Conservation (phyloP, 805 yeast genomes). For the Metschnikowia colocasiae region DNA sequence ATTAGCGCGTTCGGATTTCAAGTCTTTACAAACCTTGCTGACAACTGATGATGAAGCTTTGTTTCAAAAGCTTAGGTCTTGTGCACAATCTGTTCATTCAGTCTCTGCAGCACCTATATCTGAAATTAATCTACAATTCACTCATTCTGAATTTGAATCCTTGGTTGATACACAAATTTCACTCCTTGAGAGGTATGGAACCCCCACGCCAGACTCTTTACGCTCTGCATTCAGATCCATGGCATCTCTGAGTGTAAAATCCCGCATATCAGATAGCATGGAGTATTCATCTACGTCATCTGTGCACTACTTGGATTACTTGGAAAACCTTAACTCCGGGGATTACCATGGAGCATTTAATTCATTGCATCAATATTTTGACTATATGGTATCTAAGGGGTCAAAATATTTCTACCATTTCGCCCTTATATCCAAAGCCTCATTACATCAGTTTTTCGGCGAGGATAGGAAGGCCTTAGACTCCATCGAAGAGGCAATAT, state of each 20-base stretch:
- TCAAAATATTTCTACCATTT: conserved; percentile 68
- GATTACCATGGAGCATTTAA: conserved; percentile 59
- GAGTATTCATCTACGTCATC: conserved; percentile 1
- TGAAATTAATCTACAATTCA: conserved; percentile 23
- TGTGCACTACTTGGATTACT: conserved; percentile 55
- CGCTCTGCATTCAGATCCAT: conserved; percentile 40
- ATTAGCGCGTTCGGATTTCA: conserved; percentile 3
- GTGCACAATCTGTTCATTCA: neutral
- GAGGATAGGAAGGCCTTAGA: conserved; percentile 65
- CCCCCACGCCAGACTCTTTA: conserved; percentile 35
- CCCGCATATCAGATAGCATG: neutral
- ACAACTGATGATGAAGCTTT: neutral
- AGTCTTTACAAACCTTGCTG: neutral
- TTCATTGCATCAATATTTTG: conserved; percentile 59
- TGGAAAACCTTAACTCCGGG: conserved; percentile 53
- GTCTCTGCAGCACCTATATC: neutral
- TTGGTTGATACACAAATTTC: conserved; percentile 53
- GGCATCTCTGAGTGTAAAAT: conserved; percentile 38
- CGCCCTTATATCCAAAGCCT: conserved; percentile 69
- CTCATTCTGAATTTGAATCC: conserved; percentile 22
- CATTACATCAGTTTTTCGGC: conserved; percentile 65
- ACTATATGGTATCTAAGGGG: conserved; percentile 67
- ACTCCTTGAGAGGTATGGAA: conserved; percentile 37
- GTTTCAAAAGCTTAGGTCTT: neutral
- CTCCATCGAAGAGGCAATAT: conserved; percentile 81